Base-by-base conservation (phyloP, 2,329 filamentous ascomycete species). In the Penicillium sp. region DNA sequence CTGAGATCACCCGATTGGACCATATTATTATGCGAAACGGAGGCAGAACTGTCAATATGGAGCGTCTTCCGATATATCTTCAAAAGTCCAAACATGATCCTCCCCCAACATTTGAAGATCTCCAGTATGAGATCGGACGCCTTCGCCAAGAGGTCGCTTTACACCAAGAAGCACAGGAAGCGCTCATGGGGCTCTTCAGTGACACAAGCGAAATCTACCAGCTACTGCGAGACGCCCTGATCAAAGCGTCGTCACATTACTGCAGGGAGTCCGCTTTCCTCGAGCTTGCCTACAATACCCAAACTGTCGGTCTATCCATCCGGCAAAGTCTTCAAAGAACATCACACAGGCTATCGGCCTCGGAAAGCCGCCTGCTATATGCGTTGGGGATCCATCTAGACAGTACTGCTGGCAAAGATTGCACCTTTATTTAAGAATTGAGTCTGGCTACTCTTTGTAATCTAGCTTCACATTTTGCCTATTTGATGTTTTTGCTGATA, bases 61-160 rank as follows among this genome's bases (percentile, higher is more conserved):
- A 43, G 27, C 28, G 30, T 15, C 39, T 46, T 26, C 37, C 33
- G 28, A 29, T 35, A 23, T 37, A 31, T 12, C 34, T 46, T 8
- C 23, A 41, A 22, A 15, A 32, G 11, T 29, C 33, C n/a, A 46
- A 39, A 33, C 12, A 32, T 18, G 26, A 38, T n/a, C 20, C 26
- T 6, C 30, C 36, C 5, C 40, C 27, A 23, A 29, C 33, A 11
- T 25, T 43, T 9, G 30, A 32, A 20, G 40, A 46, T 13, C 34
- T 46, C 12, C 22, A 46, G 16, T 16, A 35, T n/a, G 36, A 42
- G 17, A 35, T 46, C 15, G 30, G 41, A 17, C 43, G 40, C 23
- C 40, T 46, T 25, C 36, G 36, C 22, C 30, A 42, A 23, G 40
- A 46, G 25, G 16, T 43, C 28, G 39, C 43, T 22, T 37, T 29